Percentiles rank a stretch among this genome's conserved stretches.
phyloP scores from a whole-genome alignment of 768 basidiomycete genomes.

The Phylloporus arenicola region DNA sequence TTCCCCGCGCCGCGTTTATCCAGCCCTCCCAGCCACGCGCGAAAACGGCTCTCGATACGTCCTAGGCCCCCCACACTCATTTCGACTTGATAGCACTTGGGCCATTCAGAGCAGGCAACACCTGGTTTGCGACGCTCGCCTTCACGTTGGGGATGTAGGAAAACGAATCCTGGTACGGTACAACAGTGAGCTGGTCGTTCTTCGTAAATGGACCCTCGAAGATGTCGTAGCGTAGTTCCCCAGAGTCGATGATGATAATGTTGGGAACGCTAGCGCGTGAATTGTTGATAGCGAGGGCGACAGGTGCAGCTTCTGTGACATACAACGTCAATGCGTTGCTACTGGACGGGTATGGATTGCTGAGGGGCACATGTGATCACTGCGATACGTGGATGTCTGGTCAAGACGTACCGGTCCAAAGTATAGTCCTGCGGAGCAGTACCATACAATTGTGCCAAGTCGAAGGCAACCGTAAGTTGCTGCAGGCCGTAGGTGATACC shows the following conservation, averaged over 20 bases:
- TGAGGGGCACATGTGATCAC: slow-evolving; percentile 15
- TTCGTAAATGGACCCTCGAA: slow-evolving; percentile 67
- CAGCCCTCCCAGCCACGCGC: slow-evolving; percentile 58
- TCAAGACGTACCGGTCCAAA: slow-evolving; percentile 45
- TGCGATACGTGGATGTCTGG: neutral
- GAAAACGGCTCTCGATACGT: slow-evolving; percentile 46
- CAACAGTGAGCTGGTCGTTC: slow-evolving; percentile 74
- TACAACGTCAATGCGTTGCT: slow-evolving; percentile 57
- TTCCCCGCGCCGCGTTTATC: slow-evolving; percentile 23
- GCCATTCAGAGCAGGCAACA: slow-evolving; percentile 52
- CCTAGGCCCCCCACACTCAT: slow-evolving; percentile 31
- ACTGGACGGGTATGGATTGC: slow-evolving; percentile 58
- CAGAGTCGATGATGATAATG: slow-evolving; percentile 62
- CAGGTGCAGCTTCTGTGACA: slow-evolving; percentile 47
- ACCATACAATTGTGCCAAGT: slow-evolving; percentile 62
- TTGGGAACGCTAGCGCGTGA: slow-evolving; percentile 53
- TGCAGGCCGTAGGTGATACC: slow-evolving; percentile 52
- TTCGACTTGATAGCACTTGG: slow-evolving; percentile 23
- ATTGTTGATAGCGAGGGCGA: slow-evolving; percentile 58
- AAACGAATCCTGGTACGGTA: slow-evolving; percentile 65
- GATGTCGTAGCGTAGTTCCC: slow-evolving; percentile 60
- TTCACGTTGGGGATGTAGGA: slow-evolving; percentile 54
- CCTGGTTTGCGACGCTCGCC: slow-evolving; percentile 44
- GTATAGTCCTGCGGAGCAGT: slow-evolving; percentile 74
- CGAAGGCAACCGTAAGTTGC: slow-evolving; percentile 49